A percentile compares a stretch with the other conserved stretches of the same genome.
Evolutionary conservation across 805 yeast genomes (phyloP).

Genomic region (Scheffersomyces amazonensis): DNA sequence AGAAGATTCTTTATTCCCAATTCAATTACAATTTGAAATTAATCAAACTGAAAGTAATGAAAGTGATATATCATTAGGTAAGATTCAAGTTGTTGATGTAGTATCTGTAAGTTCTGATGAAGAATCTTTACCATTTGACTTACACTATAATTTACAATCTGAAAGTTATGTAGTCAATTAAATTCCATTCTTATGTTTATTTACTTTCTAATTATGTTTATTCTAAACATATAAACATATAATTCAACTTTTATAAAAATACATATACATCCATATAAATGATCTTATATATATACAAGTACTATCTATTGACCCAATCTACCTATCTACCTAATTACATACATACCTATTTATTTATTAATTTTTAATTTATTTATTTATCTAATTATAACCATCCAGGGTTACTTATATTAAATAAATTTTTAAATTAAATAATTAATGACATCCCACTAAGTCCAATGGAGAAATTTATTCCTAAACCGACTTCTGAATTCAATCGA

Average conservation of each 20-base stretch:
- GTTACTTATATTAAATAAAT: too few relatives aligned
- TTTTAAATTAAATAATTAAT: slow-evolving; percentile 13
- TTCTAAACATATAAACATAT: too few relatives aligned
- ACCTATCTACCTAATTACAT: too few relatives aligned
- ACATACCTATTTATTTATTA: too few relatives aligned
- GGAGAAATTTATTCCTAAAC: slow-evolving; percentile 46
- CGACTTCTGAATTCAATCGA: slow-evolving; percentile 28
- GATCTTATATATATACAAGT: too few relatives aligned
- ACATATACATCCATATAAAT: too few relatives aligned
- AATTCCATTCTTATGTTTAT: too few relatives aligned
- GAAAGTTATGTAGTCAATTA: slow-evolving; percentile 53
- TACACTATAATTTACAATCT: slow-evolving; percentile 52
- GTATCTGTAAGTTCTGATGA: slow-evolving; percentile 49
- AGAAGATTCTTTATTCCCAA: slow-evolving; percentile 88
- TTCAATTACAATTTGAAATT: slow-evolving; percentile 62
- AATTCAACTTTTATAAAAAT: too few relatives aligned
- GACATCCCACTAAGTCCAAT: slow-evolving; percentile 57
- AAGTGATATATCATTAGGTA: slow-evolving; percentile 52
- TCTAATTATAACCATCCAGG: too few relatives aligned
- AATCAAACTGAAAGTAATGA: slow-evolving; percentile 42
- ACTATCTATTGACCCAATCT: too few relatives aligned
- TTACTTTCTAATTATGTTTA: too few relatives aligned
- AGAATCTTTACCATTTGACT: slow-evolving; percentile 66
- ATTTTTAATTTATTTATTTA: too few relatives aligned
- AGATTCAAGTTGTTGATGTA: slow-evolving; percentile 61